Evolutionary conservation across 805 yeast species (phyloP).

Genomic region (Hemisphaericaspora nanyangensis): DNA sequence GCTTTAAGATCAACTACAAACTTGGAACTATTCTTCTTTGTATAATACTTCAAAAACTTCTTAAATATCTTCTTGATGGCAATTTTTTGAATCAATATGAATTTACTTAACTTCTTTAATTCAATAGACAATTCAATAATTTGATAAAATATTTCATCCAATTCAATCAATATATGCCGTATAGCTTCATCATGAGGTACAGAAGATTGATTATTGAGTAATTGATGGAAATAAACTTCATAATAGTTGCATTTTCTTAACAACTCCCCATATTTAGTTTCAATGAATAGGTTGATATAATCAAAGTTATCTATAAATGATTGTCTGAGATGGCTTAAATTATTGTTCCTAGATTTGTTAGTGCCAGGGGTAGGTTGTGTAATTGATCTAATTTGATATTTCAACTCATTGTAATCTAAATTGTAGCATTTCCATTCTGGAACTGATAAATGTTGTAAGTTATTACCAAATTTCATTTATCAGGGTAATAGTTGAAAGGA

Average conservation of each 20-base stretch:
- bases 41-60: constrained; percentile 53
- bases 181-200: background rate
- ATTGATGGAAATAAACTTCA: constrained; percentile 12
- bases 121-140: constrained; percentile 42
- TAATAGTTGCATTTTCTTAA: constrained; percentile 39
- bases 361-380: no score
- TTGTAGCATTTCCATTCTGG: constrained; percentile 87
- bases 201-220: constrained; percentile 1
- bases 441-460: constrained; percentile 67
- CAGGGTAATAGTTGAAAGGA: no score
- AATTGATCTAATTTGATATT: constrained; percentile 56
- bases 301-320: constrained; percentile 58
- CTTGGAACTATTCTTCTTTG: constrained; percentile 14
- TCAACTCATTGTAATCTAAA: constrained; percentile 76
- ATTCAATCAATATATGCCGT: constrained; percentile 9
- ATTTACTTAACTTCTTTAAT: constrained; percentile 65
- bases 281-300: constrained; percentile 57
- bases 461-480: constrained; percentile 87
- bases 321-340: constrained; percentile 30
- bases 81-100: constrained; percentile 67
- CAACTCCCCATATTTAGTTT: constrained; percentile 66
- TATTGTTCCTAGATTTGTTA: constrained; percentile 4
- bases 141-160: constrained; percentile 28
- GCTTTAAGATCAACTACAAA: constrained; percentile 28
- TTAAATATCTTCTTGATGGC: constrained; percentile 71